Base-by-base conservation (phyloP, 2,329 filamentous ascomycete species). In the Ophiostoma angusticollis region DNA sequence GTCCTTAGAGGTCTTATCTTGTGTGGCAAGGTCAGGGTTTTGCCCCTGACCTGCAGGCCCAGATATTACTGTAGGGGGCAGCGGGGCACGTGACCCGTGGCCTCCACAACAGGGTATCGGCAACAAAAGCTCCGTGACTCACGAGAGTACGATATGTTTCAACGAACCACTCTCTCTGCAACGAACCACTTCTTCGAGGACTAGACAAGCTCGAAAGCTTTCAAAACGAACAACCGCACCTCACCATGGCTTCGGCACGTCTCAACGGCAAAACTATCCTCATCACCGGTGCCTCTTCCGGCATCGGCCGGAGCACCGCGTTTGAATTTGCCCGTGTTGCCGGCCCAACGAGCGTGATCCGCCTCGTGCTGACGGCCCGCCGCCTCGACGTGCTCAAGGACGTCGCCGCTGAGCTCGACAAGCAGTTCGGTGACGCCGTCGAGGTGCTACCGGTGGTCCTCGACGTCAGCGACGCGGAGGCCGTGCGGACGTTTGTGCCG, bases 221-320 rank as follows among this genome's bases (percentile, higher is more conserved):
- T n/a, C n/a, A n/a, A n/a, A n/a, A n/a, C n/a, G n/a, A n/a, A n/a
- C n/a, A n/a, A n/a, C n/a, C n/a, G n/a, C n/a, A n/a, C n/a, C n/a
- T n/a, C 18, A n/a, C n/a, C n/a, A 39, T 46, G 13, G 45, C 45
- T 28, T 76, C 80, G 54, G 81, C 84, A 59, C 86, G 89, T 64
- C 83, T 98, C 45, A 72, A 81, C 53, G 86, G 86, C 72, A 96
- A 96, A 66, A 96, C 86, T 5, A 68, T 96, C 43, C 62, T 96
- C 41, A 74, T 98, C 47, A 96, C 91, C 5, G 91, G 91, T 41
- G 91, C 91, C 23, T 91, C 82, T 4, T 93, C 85, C 16, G 91
- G 91, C 45, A 96, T 98, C 59, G 91, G 91, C 18, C 74, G 72
- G 40, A 75, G 72, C 50, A 80, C 74, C 14, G 91, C 89, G n/a